Percentiles rank a stretch among this genome's conserved stretches.
Conservation (phyloP, 148 eudicot genomes). For the Rhododendron ovatum region DNA sequence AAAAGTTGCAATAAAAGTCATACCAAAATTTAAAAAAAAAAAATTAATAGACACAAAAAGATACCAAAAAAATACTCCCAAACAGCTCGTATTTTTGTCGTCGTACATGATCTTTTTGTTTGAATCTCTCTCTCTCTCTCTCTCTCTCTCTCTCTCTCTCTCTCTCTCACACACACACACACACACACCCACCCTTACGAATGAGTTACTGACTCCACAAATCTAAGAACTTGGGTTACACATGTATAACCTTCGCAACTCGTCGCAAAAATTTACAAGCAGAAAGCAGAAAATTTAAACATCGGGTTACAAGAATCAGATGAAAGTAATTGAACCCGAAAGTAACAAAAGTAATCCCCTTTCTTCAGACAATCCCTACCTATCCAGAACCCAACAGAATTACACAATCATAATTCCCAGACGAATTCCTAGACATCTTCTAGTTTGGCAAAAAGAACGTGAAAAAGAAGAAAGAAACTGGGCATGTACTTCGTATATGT, state of each 20-base stretch:
- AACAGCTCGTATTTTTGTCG: no score
- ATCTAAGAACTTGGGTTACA: neutral
- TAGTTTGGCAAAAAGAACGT: neutral
- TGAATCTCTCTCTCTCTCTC: no score
- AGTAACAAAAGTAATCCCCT: neutral
- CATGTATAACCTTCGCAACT: neutral
- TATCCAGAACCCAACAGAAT: neutral
- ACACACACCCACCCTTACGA: no score
- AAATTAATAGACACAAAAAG: no score
- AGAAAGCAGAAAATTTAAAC: neutral
- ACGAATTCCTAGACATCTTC: neutral
- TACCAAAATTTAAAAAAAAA: no score
- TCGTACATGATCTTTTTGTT: no score
- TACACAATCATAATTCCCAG: neutral
- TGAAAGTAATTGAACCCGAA: neutral
- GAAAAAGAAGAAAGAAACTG: neutral
- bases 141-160: no score
- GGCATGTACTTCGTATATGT: neutral
- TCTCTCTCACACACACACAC: no score
- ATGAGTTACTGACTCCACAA: neutral
- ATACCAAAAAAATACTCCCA: no score
- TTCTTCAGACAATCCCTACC: neutral
- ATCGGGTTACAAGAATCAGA: neutral
- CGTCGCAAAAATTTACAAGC: neutral
- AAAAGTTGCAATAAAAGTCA: no score